phyloP scores from a whole-genome alignment of 495 filamentous ascomycete genomes.

The Neurospora pannonica region DNA sequence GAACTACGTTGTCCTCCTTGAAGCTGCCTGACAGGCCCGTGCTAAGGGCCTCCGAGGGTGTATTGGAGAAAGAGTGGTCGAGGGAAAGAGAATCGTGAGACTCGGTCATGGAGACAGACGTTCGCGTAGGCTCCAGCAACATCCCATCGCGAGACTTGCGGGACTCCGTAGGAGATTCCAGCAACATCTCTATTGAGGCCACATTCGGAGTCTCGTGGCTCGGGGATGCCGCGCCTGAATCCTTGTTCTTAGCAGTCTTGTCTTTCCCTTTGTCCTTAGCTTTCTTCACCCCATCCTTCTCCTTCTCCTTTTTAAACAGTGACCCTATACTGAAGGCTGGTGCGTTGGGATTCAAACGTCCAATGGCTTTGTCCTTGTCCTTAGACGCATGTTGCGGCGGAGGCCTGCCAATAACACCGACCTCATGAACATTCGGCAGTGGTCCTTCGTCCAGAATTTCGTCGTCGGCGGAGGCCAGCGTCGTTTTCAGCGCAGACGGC shows the following conservation, averaged over 20 bases:
- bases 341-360: slow-evolving; percentile 41
- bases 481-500: slow-evolving; percentile 40
- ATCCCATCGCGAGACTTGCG: slow-evolving; percentile 47
- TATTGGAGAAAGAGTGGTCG: slow-evolving; percentile 57
- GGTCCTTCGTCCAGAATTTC: slow-evolving; percentile 39
- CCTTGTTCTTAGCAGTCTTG: slow-evolving; percentile 16
- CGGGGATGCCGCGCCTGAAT: slow-evolving; percentile 6
- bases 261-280: slow-evolving; percentile 26
- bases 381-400: slow-evolving; percentile 36
- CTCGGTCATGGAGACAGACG: slow-evolving; percentile 46
- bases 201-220: slow-evolving; percentile 11
- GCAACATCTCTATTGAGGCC: slow-evolving; percentile 12
- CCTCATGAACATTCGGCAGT: slow-evolving; percentile 32
- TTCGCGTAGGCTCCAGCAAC: slow-evolving; percentile 45
- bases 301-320: slow-evolving; percentile 35
- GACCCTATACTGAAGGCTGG: slow-evolving; percentile 38
- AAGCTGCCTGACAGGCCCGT: slow-evolving; percentile 26
- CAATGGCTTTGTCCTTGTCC: slow-evolving; percentile 17
- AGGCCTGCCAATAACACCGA: slow-evolving; percentile 42
- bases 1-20: slow-evolving; percentile 47
- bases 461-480: slow-evolving; percentile 39
- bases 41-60: slow-evolving; percentile 50
- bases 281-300: slow-evolving; percentile 19
- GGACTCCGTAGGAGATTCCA: slow-evolving; percentile 50
- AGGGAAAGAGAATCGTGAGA: slow-evolving; percentile 60